Evolutionary conservation across 2,329 filamentous ascomycete genomes (phyloP).

Genomic region (Aspergillus brasiliensis): DNA sequence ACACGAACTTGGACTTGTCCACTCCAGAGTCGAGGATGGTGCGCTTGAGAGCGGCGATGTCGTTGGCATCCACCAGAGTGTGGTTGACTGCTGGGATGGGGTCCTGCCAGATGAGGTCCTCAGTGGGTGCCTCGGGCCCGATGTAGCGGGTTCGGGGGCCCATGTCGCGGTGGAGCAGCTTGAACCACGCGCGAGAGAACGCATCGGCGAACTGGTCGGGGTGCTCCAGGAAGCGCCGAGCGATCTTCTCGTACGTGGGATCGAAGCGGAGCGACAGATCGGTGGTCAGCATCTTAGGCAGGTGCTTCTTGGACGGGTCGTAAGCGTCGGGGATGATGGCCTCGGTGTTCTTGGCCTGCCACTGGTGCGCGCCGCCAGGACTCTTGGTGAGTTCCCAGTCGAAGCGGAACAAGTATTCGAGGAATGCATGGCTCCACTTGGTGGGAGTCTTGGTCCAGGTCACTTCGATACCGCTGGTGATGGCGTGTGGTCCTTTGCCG

Average conservation of each 20-base stretch:
- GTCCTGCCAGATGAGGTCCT: slow-evolving; percentile 75
- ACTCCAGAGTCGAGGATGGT: slow-evolving; percentile 66
- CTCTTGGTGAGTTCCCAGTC: slow-evolving; percentile 77
- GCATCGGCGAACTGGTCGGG: slow-evolving; percentile 69
- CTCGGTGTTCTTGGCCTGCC: slow-evolving; percentile 70
- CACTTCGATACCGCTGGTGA: slow-evolving; percentile 76
- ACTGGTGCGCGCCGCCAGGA: slow-evolving; percentile 76
- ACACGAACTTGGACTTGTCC: slow-evolving; percentile 62
- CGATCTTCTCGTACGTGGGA: slow-evolving; percentile 74
- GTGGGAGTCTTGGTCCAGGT: slow-evolving; percentile 76
- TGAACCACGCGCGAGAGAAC: slow-evolving; percentile 78
- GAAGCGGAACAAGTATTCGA: slow-evolving; percentile 75
- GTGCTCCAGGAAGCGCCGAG: slow-evolving; percentile 68
- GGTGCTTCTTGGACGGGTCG: slow-evolving; percentile 70
- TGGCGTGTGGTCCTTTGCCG: slow-evolving; percentile 71
- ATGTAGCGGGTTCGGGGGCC: slow-evolving; percentile 71
- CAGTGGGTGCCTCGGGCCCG: slow-evolving; percentile 71
- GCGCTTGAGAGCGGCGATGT: slow-evolving; percentile 68
- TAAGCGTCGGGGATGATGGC: slow-evolving; percentile 70
- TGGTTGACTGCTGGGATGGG: slow-evolving; percentile 64
- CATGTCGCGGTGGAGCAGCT: slow-evolving; percentile 79
- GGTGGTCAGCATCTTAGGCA: slow-evolving; percentile 74
- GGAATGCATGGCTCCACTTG: slow-evolving; percentile 74
- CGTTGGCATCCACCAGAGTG: slow-evolving; percentile 62
- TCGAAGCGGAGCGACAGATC: slow-evolving; percentile 74